A percentile compares a stretch with the other conserved stretches of the same genome.
phyloP scores from a whole-genome alignment of 2,329 filamentous ascomycete species.

The Alternaria rosae region DNA sequence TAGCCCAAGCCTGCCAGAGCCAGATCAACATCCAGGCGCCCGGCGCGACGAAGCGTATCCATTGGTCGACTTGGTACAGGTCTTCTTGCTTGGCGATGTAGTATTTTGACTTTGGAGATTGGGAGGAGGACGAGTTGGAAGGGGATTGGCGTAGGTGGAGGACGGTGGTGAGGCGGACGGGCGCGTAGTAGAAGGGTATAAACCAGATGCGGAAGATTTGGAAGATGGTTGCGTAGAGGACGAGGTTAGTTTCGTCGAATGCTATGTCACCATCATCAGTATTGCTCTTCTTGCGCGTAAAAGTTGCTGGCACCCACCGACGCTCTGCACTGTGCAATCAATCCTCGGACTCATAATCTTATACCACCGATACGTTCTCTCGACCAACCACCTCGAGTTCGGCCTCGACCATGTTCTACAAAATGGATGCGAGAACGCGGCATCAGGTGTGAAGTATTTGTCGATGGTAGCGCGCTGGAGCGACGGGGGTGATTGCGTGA shows the following conservation, averaged over 20 bases:
- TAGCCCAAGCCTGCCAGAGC: constrained; percentile 70
- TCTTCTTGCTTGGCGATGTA: constrained; percentile 81
- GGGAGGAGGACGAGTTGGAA: not conserved
- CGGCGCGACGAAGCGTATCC: constrained; percentile 72
- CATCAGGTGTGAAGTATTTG: constrained; percentile 75
- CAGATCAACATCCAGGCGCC: constrained; percentile 66
- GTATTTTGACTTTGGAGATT: constrained; percentile 58
- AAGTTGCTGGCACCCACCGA: no score
- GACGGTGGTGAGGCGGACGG: constrained; percentile 72
- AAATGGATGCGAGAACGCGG: constrained; percentile 80
- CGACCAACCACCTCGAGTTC: constrained; percentile 72
- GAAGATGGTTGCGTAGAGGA: constrained; percentile 76
- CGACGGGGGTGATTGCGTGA: constrained; percentile 71
- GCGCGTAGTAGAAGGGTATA: constrained; percentile 75
- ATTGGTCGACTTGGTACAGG: constrained; percentile 79
- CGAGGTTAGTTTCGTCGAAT: constrained; percentile 69
- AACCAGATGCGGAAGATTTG: constrained; percentile 82
- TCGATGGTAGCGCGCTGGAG: constrained; percentile 72
- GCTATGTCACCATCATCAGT: no score
- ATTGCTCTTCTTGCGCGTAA: no score
- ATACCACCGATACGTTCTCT: constrained; percentile 74
- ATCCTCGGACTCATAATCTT: constrained; percentile 81
- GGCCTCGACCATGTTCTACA: constrained; percentile 69
- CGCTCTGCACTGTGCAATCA: constrained; percentile 68
- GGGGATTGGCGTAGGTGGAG: constrained; percentile 59